These are phyloP conservation scores for Cyclotella atomus DNA, from an alignment of 108 stramenopile genomes.

Conservation along the genomic window DNA sequence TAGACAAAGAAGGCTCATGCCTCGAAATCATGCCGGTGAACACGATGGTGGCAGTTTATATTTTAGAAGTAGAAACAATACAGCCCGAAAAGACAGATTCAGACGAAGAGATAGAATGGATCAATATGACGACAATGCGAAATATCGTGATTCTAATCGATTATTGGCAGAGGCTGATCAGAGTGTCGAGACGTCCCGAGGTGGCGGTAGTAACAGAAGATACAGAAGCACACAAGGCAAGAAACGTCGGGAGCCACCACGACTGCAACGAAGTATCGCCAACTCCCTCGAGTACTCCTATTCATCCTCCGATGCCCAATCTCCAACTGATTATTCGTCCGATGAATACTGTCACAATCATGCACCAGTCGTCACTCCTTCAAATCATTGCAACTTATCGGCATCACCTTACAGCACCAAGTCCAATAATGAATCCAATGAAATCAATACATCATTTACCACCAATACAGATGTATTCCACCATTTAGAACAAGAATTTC, in stretches of 20 bases:
- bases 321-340: neutral
- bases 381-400: neutral
- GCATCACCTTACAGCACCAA: neutral
- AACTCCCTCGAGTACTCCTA: neutral
- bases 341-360: neutral
- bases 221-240: too few relatives aligned
- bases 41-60: neutral
- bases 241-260: neutral
- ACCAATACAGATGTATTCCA: conserved; percentile 7
- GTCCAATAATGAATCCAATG: neutral
- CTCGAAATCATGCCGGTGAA: too few relatives aligned
- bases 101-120: too few relatives aligned
- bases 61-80: neutral
- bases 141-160: too few relatives aligned
- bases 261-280: neutral
- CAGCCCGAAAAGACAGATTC: too few relatives aligned
- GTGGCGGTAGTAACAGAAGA: too few relatives aligned
- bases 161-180: too few relatives aligned
- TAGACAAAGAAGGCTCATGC: too few relatives aligned
- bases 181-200: too few relatives aligned
- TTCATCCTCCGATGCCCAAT: neutral
- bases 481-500: conserved; percentile 8
- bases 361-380: neutral
- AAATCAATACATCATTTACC: neutral
- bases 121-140: too few relatives aligned